Evolutionary conservation across 495 filamentous ascomycete genomes (phyloP), one percentile per base, ranked within the genome.

Genomic region (Penicillium turbatum): DNA sequence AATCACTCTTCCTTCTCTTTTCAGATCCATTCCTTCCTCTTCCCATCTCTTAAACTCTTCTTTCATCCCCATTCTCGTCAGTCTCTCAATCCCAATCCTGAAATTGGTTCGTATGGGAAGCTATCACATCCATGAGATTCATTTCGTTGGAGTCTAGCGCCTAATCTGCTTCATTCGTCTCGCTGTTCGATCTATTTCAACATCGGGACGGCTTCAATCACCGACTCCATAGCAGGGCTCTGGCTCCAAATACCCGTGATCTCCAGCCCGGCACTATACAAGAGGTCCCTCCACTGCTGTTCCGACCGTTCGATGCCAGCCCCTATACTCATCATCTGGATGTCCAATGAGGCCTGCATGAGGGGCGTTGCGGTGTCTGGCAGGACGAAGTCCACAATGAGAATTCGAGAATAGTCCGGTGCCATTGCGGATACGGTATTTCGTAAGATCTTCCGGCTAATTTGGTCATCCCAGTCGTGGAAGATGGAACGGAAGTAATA

Each of bases 401-500:
- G 40, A 37, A 75, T 65, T 1, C 68, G 63, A 7, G 72, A 76
- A 43, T 70, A 62, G n/a, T 50, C 55, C 0, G 62, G 51, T 1
- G 57, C 62, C 67, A 77, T 71, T 2, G 72, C 71, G 8, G 69
- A 57, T 21, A 72, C 35, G 13, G 67, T 74, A 39, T 72, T 71
- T 9, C 39, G 44, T 30, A 76, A 48, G 24, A 76, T 68, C 48
- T 68, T 43, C n/a, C 59, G 59, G 34, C 71, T 73, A 26, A 71
- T 61, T 4, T 63, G 16, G 45, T 79, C 73, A 0, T 72, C 67
- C 73, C 76, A 79, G 59, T 77, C 70, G 37, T 77, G 73, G 56
- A 75, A 72, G 31, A 79, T 70, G 17, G 64, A 57, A n/a, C 73
- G 69, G 49, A 74, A 72, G 54, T 73, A 72, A 57, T 76, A 78